Conservation (phyloP, 1,284 basidiomycete species). For the Ceratobasidium sp. region DNA sequence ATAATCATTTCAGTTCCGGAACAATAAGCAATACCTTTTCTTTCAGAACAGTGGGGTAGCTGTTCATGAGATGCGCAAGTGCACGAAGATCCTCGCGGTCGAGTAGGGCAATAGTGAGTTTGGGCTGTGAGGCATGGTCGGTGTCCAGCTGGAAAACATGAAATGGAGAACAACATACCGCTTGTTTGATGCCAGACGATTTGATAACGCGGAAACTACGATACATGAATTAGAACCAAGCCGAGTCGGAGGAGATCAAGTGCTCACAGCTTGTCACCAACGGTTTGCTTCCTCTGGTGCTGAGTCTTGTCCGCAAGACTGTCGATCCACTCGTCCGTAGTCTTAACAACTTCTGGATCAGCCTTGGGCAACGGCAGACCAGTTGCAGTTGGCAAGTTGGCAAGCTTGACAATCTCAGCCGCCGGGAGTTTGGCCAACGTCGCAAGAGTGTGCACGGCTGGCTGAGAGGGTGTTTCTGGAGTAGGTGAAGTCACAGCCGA, state of each 20-base stretch:
- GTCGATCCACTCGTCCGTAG: constrained; percentile 82
- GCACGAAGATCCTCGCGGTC: constrained; percentile 85
- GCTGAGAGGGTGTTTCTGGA: not conserved
- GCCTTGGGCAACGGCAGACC: constrained; percentile 72
- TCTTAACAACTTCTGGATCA: constrained; percentile 70
- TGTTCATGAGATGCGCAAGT: constrained; percentile 85
- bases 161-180: constrained; percentile 56
- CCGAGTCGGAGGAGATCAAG: not conserved
- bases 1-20: constrained; percentile 35
- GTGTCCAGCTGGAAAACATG: not conserved
- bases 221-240: not conserved
- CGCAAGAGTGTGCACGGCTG: constrained; percentile 53
- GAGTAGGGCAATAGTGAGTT: constrained; percentile 80
- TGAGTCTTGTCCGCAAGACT: constrained; percentile 66
- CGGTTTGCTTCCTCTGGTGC: constrained; percentile 78
- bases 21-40: constrained; percentile 61
- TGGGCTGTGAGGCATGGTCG: constrained; percentile 59
- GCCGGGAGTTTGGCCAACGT: constrained; percentile 62
- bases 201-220: constrained; percentile 78
- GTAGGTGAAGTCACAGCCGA: constrained; percentile 73
- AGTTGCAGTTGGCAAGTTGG: constrained; percentile 55
- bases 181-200: constrained; percentile 76
- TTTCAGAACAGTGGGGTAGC: constrained; percentile 80
- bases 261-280: constrained; percentile 76
- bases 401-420: constrained; percentile 70